Percentiles rank a stretch among this genome's conserved stretches.
Conservation (phyloP, 371 early-diverging fungal genomes). For the Rhizopus sp. region DNA sequence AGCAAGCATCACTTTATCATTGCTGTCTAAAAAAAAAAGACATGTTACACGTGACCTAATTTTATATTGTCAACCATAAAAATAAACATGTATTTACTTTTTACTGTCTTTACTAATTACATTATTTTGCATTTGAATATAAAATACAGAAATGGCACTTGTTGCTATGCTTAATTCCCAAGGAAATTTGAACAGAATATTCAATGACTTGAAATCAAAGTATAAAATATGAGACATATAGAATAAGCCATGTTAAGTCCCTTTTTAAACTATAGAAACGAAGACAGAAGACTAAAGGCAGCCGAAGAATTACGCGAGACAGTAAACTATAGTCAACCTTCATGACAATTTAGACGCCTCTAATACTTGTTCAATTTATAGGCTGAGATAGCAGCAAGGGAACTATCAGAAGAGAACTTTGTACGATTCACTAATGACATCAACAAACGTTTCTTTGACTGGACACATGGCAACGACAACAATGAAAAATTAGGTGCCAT, state of each 20-base stretch:
- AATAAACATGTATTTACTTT: too few relatives aligned
- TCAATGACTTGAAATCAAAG: conserved; percentile 55
- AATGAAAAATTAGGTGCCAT: conserved; percentile 78
- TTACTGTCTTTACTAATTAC: too few relatives aligned
- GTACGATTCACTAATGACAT: conserved; percentile 74
- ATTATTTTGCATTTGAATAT: too few relatives aligned
- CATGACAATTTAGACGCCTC: neutral
- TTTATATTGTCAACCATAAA: too few relatives aligned
- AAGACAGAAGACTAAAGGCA: conserved; percentile 57
- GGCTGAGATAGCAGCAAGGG: conserved; percentile 66
- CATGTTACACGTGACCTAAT: too few relatives aligned
- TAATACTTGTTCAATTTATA: conserved; percentile 18
- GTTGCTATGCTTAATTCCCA: conserved; percentile 50
- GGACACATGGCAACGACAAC: conserved; percentile 67
- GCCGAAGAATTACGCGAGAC: conserved; percentile 62
- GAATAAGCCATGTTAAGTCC: neutral
- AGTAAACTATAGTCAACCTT: conserved; percentile 22
- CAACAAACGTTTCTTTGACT: conserved; percentile 74
- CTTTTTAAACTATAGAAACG: conserved; percentile 38
- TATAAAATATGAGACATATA: conserved; percentile 14
- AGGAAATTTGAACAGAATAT: conserved; percentile 52
- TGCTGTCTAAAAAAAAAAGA: too few relatives aligned
- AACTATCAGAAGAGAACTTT: conserved; percentile 68
- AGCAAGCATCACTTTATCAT: too few relatives aligned
- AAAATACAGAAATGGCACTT: conserved; percentile 31